Conservation (phyloP, 2,329 filamentous ascomycete species). For the Monilinia polystroma region DNA sequence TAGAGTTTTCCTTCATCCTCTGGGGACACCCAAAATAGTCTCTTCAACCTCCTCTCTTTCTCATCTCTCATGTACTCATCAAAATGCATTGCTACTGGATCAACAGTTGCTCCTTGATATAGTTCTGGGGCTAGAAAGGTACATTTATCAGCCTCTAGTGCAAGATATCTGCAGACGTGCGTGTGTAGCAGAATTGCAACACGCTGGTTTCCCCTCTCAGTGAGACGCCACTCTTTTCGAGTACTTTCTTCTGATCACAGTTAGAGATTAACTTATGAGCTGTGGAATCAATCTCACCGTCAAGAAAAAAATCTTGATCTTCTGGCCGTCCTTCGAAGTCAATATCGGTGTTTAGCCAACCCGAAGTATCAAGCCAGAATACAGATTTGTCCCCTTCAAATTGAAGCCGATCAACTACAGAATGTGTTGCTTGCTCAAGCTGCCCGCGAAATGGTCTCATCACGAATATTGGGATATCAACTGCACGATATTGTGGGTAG, state of each 20-base stretch:
- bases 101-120: conserved; percentile 29
- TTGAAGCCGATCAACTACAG: conserved; percentile 40
- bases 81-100: conserved; percentile 28
- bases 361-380: conserved; percentile 45
- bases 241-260: conserved; percentile 28
- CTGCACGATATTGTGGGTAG: conserved; percentile 30
- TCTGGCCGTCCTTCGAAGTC: conserved; percentile 31
- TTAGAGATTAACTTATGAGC: neutral
- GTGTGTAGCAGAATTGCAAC: conserved; percentile 42
- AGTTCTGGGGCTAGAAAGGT: conserved; percentile 40
- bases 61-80: conserved; percentile 31
- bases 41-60: conserved; percentile 32
- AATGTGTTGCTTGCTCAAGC: conserved; percentile 40
- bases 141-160: conserved; percentile 38
- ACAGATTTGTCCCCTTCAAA: conserved; percentile 41
- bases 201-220: conserved; percentile 40
- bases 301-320: conserved; percentile 39
- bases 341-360: conserved; percentile 41
- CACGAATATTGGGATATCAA: conserved; percentile 42
- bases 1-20: conserved; percentile 7
- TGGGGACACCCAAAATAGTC: conserved; percentile 28
- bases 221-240: conserved; percentile 38
- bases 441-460: conserved; percentile 42
- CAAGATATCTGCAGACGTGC: conserved; percentile 43
- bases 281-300: conserved; percentile 25